Conservation (phyloP, 1,284 basidiomycete species). For the Trametes versicolor region DNA sequence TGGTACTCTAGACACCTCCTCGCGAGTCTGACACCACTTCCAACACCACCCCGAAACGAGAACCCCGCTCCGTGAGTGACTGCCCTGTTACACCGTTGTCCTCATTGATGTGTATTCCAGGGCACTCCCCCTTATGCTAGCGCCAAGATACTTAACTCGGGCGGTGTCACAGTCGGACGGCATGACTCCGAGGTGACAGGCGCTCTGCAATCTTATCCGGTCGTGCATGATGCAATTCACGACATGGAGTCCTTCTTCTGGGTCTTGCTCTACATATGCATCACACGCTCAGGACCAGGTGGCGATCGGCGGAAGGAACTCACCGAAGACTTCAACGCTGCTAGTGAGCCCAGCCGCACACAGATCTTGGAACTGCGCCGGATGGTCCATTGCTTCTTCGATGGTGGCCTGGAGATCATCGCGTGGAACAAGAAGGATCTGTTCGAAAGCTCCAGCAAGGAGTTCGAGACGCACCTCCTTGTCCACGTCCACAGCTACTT, state of each 20-base stretch:
- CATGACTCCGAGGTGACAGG: neutral
- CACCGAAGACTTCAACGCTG: neutral
- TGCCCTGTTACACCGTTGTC: neutral
- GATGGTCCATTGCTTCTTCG: constrained; percentile 8
- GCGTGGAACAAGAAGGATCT: constrained; percentile 5
- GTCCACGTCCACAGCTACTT: constrained; percentile 13
- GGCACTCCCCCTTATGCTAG: constrained; percentile 10
- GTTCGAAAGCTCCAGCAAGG: neutral
- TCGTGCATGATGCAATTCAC: constrained; percentile 7
- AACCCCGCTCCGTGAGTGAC: neutral
- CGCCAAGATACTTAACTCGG: constrained; percentile 2
- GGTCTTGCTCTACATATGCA: constrained; percentile 10
- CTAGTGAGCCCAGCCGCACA: neutral
- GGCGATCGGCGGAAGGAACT: constrained; percentile 2
- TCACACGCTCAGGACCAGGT: constrained; percentile 10
- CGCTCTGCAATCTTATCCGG: neutral
- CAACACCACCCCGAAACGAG: neutral
- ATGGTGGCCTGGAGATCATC: neutral
- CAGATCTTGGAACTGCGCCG: neutral
- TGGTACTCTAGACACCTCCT: neutral
- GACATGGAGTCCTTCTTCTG: constrained; percentile 17
- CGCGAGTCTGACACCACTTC: neutral
- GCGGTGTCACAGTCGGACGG: neutral
- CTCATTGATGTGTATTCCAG: neutral
- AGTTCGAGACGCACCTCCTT: neutral